Conservation (phyloP, 139 green algal genomes). For the Micractinium conductrix region DNA sequence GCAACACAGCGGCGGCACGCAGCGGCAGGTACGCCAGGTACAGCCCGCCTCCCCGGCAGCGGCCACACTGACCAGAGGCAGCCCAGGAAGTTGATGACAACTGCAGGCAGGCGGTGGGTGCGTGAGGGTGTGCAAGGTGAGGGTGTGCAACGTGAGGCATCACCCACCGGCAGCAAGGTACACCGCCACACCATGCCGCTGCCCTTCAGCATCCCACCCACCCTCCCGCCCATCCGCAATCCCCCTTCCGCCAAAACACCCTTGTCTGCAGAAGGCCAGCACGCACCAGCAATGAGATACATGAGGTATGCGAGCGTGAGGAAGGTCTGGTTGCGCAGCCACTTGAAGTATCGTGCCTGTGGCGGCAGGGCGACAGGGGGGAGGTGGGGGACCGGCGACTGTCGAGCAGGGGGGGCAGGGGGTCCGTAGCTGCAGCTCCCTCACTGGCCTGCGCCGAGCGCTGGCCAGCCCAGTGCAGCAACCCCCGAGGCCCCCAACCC, state of each 20-base stretch:
- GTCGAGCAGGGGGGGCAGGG: neutral
- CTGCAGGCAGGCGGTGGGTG: conserved; percentile 27
- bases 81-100: conserved; percentile 55
- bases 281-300: conserved; percentile 8
- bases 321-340: conserved; percentile 24
- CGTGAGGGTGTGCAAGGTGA: too few species aligned
- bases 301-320: conserved; percentile 7
- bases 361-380: neutral
- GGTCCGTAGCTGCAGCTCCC: too few species aligned
- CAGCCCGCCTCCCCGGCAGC: neutral
- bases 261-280: too few species aligned
- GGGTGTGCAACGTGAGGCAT: too few species aligned
- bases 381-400: neutral
- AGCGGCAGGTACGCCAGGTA: neutral
- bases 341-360: conserved; percentile 12
- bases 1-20: neutral
- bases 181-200: too few species aligned
- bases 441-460: too few species aligned
- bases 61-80: conserved; percentile 59
- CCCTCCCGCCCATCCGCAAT: too few species aligned
- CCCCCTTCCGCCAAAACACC: too few species aligned
- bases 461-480: too few species aligned
- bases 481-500: too few species aligned
- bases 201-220: too few species aligned
- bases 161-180: too few species aligned